Percentiles rank a stretch among this genome's conserved stretches.
Evolutionary conservation across 352 stramenopile species (phyloP).

Genomic region (Phytophthora rubi): DNA sequence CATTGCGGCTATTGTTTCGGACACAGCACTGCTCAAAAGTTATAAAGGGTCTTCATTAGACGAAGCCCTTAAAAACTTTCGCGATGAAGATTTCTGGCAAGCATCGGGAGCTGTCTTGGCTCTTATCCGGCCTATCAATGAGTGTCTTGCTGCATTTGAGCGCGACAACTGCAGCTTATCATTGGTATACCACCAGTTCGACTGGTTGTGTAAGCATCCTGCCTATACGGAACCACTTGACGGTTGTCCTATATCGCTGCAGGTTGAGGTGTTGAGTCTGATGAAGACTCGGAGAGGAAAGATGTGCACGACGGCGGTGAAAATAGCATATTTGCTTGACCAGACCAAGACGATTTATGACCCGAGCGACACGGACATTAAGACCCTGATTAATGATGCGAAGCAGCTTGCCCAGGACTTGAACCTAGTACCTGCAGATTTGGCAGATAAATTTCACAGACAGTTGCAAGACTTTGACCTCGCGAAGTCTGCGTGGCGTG

Average conservation of each 20-base stretch:
- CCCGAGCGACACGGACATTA: neutral
- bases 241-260: neutral
- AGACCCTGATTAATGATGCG: neutral
- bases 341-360: constrained; percentile 10
- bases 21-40: constrained; percentile 2
- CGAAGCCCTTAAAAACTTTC: neutral
- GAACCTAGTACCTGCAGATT: neutral
- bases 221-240: neutral
- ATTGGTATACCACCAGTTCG: constrained; percentile 19
- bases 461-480: constrained; percentile 5
- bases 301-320: neutral
- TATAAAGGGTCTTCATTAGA: neutral
- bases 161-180: constrained; percentile 23
- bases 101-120: neutral
- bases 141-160: constrained; percentile 19
- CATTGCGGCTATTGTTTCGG: constrained; percentile 5
- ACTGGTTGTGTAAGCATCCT: constrained; percentile 4
- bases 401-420: neutral
- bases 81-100: constrained; percentile 10
- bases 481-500: constrained; percentile 5
- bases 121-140: constrained; percentile 8
- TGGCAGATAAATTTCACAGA: constrained; percentile 7
- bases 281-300: constrained; percentile 1
- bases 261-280: neutral
- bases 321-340: constrained; percentile 12